Base-by-base conservation (phyloP, 1,284 basidiomycete species). In the Sporisorium graminicola region DNA sequence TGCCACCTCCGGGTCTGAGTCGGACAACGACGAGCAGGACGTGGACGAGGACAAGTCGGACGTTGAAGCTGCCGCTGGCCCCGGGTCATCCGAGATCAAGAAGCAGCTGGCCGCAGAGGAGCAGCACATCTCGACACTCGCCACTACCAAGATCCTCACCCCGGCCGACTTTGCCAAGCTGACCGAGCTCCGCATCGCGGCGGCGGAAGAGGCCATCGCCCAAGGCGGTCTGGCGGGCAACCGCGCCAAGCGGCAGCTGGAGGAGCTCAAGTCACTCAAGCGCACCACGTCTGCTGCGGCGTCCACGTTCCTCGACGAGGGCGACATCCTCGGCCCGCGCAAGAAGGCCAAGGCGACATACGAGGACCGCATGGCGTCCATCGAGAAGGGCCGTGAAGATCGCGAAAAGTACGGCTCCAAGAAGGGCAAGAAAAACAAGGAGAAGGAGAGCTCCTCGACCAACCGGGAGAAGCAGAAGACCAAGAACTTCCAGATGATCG, bases 131-230 rank as follows among this genome's bases (percentile, higher is more conserved):
- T 83, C 85, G 9, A 78, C 75, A 43, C 80, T 87, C 18, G 93
- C 92, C 5, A 94, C 91, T 1, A 92, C 92, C 29, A 94, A 94
- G 87, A 99, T 99, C 82, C 90, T 99, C 37, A 99, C 97, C 0
- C 97, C 97, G 0, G 95, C 95, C 29, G 96, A 99, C 87, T 99
- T 98, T 86, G 93, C 93, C 0, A 88, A 98, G 56, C 89, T 99
- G 62, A 94, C 94, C 81, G 94, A 98, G 80, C 90, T 99, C 10
- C 92, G 92, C 9, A 89, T 94, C 64, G 73, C 77, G 2, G 93
- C 92, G 0, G 93, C 93, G n/a, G 89, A 91, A 26, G 90, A 90
- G 35, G 91, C 94, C 27, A 82, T 78, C 33, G 63, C 81, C 18
- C 58, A 65, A 22, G 80, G 83, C 33, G 81, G 82, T 13, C 63